Evolutionary conservation across 345 rosid genomes (phyloP).

Genomic region (Euphorbia peplus): DNA sequence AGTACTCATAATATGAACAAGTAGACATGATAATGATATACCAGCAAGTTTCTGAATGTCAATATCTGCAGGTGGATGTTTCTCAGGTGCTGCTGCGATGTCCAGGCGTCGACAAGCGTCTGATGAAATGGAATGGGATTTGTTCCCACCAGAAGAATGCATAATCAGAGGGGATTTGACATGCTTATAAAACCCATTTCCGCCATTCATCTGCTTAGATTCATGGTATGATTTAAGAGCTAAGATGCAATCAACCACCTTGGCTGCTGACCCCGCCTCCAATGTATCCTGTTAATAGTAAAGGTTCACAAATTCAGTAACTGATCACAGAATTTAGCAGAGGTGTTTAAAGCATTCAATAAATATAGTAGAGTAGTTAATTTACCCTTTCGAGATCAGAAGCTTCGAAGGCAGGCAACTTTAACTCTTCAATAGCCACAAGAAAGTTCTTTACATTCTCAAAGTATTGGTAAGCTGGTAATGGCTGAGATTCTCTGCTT

Average conservation of each 20-base stretch:
- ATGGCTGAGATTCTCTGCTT: conserved; percentile 59
- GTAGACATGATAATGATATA: conserved; percentile 21
- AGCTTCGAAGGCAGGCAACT: conserved; percentile 86
- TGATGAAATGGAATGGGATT: conserved; percentile 27
- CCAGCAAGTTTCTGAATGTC: conserved; percentile 50
- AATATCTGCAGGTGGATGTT: conserved; percentile 26
- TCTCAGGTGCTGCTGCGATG: conserved; percentile 39
- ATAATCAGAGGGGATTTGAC: conserved; percentile 54
- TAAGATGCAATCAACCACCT: conserved; percentile 82
- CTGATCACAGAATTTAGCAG: not conserved
- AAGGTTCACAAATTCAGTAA: conserved; percentile 9
- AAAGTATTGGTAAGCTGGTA: conserved; percentile 81
- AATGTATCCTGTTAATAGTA: conserved; percentile 53
- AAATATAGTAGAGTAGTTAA: not conserved
- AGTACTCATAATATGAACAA: not conserved
- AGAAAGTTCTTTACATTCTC: conserved; percentile 90
- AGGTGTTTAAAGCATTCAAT: not conserved
- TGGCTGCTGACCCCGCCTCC: conserved; percentile 72
- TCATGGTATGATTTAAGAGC: conserved; percentile 75
- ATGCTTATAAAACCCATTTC: conserved; percentile 56
- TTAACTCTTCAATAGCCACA: conserved; percentile 71
- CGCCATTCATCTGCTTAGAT: conserved; percentile 49
- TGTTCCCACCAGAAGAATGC: conserved; percentile 42
- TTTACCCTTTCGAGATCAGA: conserved; percentile 90
- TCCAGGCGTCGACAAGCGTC: conserved; percentile 64